Conservation (phyloP, 768 basidiomycete species). For the Auriscalpium microsporum region DNA sequence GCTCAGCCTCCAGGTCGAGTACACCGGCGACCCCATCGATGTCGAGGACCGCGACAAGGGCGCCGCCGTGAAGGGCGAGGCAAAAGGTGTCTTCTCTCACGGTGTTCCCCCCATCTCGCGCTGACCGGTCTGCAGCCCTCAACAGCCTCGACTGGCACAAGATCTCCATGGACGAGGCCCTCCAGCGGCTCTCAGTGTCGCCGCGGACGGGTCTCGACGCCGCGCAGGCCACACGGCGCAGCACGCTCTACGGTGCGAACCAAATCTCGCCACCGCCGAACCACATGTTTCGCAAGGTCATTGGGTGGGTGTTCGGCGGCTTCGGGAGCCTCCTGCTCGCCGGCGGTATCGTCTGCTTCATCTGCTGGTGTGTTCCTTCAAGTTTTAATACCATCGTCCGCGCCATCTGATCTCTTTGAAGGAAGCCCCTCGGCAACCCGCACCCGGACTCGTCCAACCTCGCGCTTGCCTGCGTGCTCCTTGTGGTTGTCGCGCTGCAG, state of each 20-base stretch:
- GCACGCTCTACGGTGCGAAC: conserved; percentile 39
- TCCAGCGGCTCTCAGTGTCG: conserved; percentile 30
- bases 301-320: conserved; percentile 47
- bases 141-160: conserved; percentile 3
- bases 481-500: conserved; percentile 32
- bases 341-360: conserved; percentile 45
- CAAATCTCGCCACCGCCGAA: conserved; percentile 40
- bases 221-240: conserved; percentile 37
- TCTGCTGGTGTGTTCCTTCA: conserved; percentile 31
- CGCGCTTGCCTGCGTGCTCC: conserved; percentile 49
- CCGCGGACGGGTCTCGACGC: conserved; percentile 39
- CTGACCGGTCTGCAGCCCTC: background rate
- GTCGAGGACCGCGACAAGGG: background rate
- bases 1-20: background rate
- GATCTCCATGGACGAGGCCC: conserved; percentile 9
- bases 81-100: background rate
- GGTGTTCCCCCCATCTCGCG: background rate
- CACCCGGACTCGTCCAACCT: conserved; percentile 46
- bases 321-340: conserved; percentile 36
- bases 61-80: background rate
- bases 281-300: conserved; percentile 34
- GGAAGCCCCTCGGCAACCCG: conserved; percentile 53
- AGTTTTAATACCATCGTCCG: background rate
- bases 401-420: conserved; percentile 9
- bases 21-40: background rate